Evolutionary conservation across 2,329 filamentous ascomycete species (phyloP), one percentile per base, ranked within the genome.

Genomic region (Exophiala oligosperma): DNA sequence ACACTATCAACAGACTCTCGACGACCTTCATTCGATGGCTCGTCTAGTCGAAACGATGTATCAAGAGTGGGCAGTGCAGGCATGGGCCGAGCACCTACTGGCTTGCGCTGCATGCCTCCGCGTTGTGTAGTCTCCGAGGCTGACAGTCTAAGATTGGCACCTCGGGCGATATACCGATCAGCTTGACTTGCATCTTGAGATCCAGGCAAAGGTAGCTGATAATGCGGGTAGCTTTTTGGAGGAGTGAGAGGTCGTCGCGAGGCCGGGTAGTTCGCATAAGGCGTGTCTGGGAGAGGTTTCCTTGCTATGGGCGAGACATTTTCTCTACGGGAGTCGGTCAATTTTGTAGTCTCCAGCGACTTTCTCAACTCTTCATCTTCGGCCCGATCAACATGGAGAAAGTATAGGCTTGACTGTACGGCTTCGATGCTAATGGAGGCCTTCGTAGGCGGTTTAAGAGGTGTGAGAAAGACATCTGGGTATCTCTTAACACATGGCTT

Each of bases 381-480:
- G 2, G 84, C 82, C 1, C 82, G 79, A 59, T 91, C 83, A 40
- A 95, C 83, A 74, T 97, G 93, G 53, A 97, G 79, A 71, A 94
- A 97, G 75, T 97, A 99, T 4, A 99, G 81, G 12, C 89, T 96
- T 67, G 86, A 91, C 56, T 88, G 85, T 49, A 99, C 87, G 70
- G 97, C 93, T 71, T 92, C 88, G 46, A 84, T 87, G 0, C 91
- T 95, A 63, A 99, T 91, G 60, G 91, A 93, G 4, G 75, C 72
- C 72, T 94, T 96, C 43, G 88, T 82, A 52, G 90, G 87, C 1
- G 94, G 94, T 71, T 96, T 96, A 62, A 94, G 83, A 0, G 94
- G 90, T 1, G 93, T 95, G 47, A 99, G 84, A 67, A 97, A 95
- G 57, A 97, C 83, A 80, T 97, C 93, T 94, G 67, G 24, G 38